phyloP scores from a whole-genome alignment of 1,284 basidiomycete species.

The Fomitopsis betulina region DNA sequence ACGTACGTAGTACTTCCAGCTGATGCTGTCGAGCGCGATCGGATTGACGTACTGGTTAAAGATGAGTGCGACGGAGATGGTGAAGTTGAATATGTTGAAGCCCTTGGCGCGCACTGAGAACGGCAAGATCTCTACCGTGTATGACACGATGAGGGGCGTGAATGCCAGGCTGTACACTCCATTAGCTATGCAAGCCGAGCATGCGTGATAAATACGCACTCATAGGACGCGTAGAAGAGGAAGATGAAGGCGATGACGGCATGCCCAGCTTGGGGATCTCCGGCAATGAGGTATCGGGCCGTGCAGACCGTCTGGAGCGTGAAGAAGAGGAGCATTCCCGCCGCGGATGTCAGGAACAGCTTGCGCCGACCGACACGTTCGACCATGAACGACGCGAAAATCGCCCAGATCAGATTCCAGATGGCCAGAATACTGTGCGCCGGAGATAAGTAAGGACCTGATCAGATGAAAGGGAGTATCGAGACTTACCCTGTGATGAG shows the following conservation, averaged over 20 bases:
- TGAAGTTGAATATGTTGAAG: constrained; percentile 68
- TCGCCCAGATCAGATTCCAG: constrained; percentile 68
- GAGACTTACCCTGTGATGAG: not conserved
- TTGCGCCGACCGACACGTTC: constrained; percentile 57
- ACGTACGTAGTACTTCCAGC: constrained; percentile 46
- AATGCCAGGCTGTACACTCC: constrained; percentile 51
- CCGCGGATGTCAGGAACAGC: constrained; percentile 60
- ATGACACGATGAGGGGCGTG: constrained; percentile 70
- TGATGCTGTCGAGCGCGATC: constrained; percentile 53
- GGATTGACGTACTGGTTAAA: constrained; percentile 85
- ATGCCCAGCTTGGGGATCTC: constrained; percentile 44
- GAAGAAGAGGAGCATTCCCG: constrained; percentile 72
- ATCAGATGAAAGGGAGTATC: constrained; percentile 9
- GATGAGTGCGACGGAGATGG: constrained; percentile 60
- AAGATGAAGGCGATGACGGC: constrained; percentile 76
- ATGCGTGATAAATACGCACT: constrained; percentile 34
- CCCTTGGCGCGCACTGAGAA: constrained; percentile 74
- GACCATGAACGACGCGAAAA: constrained; percentile 51
- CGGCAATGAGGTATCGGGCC: constrained; percentile 50
- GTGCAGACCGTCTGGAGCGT: constrained; percentile 69
- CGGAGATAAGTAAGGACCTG: not conserved
- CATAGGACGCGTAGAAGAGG: constrained; percentile 63
- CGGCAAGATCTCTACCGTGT: constrained; percentile 74
- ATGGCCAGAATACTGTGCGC: constrained; percentile 52
- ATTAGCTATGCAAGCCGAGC: constrained; percentile 7